Base-by-base conservation (phyloP, 2,329 filamentous ascomycete genomes). In the Graphiopsis chlorocephala region DNA sequence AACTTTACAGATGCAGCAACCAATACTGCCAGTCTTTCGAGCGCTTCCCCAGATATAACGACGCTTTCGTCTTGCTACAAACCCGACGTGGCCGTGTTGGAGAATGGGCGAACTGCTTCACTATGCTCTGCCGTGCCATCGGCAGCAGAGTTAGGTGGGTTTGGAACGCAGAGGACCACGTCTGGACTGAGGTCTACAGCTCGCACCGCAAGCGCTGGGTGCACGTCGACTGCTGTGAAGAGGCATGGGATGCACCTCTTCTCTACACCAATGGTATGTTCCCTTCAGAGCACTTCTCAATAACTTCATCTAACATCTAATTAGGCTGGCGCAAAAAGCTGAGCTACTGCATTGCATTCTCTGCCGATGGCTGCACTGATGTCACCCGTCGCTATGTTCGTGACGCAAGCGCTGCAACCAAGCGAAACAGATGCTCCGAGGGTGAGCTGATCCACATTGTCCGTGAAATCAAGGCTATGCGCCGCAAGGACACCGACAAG, bases 91-190 rank as follows among this genome's bases (percentile, higher is more conserved):
- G 95, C 38, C 89, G 95, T 70, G 90, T 90, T 67, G 95, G 95
- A 67, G 95, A 99, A 81, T 98, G 95, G 93, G 93, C 92, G 70
- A 98, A 97, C 80, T 97, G 93, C 83, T 99, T 99, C 81, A 94
- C 90, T 80, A 98, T 98, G 95, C 85, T 99, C 61, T 98, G 94
- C 82, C 88, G 94, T 66, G 95, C 95, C 4, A 88, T 98, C 15
- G 94, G 94, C 58, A 91, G 90, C 66, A 87, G 94, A 67, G 93
- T 97, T 26, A 88, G 95, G 73, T 99, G 95, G 95, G 90, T 99
- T 12, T 99, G 95, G 95, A 98, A 98, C 72, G 90, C 90, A 31
- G 95, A 98, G 78, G 95, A 98, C 76, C 92, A 97, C 74, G 92
- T 97, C 28, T 99, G 95, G 95, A 97, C 93, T 0, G 95, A 98